Evolutionary conservation across 257 asterid genomes (phyloP).

Genomic region (Solanum corneliomulleri): DNA sequence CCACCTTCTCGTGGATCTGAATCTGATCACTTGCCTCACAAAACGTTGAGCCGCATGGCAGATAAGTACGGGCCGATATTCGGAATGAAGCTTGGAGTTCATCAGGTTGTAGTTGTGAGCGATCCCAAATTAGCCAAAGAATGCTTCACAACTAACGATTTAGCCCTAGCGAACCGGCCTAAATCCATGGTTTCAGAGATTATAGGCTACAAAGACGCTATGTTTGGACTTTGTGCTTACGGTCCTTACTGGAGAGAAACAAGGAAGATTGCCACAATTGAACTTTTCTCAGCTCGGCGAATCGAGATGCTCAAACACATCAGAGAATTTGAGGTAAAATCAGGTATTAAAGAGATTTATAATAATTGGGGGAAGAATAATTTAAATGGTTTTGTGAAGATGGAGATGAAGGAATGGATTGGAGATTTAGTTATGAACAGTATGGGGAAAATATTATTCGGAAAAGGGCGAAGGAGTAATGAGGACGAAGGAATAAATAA

Average conservation of each 20-base stretch:
- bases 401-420: constrained; percentile 24
- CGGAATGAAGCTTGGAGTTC: constrained; percentile 9
- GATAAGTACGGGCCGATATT: constrained; percentile 24
- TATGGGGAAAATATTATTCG: too few species aligned
- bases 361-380: background rate
- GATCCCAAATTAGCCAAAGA: constrained; percentile 13
- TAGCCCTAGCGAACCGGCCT: constrained; percentile 2
- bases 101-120: constrained; percentile 7
- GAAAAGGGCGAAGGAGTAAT: background rate
- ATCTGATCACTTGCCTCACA: constrained; percentile 10
- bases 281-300: constrained; percentile 6
- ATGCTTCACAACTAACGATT: constrained; percentile 12
- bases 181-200: background rate
- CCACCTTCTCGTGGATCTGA: constrained; percentile 14
- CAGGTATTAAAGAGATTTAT: constrained; percentile 4
- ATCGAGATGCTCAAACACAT: constrained; percentile 12
- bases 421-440: background rate
- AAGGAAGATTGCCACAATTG: constrained; percentile 6
- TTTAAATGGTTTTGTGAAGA: background rate
- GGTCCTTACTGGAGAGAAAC: constrained; percentile 21
- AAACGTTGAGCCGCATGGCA: constrained; percentile 3
- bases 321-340: constrained; percentile 5
- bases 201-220: constrained; percentile 12
- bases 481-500: constrained; percentile 1
- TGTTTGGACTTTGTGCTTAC: constrained; percentile 13